Base-by-base conservation (phyloP, 169 alveolate genomes). In the Babesia ovis region DNA sequence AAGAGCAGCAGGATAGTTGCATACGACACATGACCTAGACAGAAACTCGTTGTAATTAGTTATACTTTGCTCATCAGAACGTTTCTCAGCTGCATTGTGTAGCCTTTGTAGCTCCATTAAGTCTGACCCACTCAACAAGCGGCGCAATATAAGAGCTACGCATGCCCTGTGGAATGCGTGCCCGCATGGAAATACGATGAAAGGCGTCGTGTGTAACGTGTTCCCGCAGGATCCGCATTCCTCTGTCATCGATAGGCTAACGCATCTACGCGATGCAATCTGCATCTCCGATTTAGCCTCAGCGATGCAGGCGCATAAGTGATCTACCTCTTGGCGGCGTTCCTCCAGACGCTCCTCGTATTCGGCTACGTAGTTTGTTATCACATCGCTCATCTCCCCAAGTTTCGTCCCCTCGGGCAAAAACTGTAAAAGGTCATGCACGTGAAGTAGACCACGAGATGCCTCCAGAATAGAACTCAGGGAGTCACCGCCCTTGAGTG, bases 131-230 rank as follows among this genome's bases (percentile, higher is more conserved):
- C 35, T 46, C 14, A 81, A 67, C 11, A 81, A 51, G 20, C 66
- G 35, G 45, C 59, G 45, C 35, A 72, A 74, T 5, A 56, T 66
- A n/a, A 23, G 50, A 9, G 81, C 71, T 3, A 72, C 62, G 84
- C 89, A 81, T 23, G 60, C 45, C 35, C 76, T 71, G 67, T 81
- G 89, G 37, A 81, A 81, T 18, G 62, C 73, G 67, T 81, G 89
- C 4, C 62, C 71, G 37, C 89, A 81, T 50, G 83, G 66, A 50
- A 81, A 81, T 6, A 81, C 84, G 41, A 81, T 62, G 66, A 81
- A 81, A 41, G 22, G 39, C 20, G 8, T 42, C 31, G 71, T 23
- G 27, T 34, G 46, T 25, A 66, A 20, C 4, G 58, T 42, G 29
- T 50, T 42, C 18, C 81, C 46, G 42, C 89, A 81, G 3, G 56